phyloP scores from a whole-genome alignment of 2,329 filamentous ascomycete species.

The Anisogramma anomala region DNA sequence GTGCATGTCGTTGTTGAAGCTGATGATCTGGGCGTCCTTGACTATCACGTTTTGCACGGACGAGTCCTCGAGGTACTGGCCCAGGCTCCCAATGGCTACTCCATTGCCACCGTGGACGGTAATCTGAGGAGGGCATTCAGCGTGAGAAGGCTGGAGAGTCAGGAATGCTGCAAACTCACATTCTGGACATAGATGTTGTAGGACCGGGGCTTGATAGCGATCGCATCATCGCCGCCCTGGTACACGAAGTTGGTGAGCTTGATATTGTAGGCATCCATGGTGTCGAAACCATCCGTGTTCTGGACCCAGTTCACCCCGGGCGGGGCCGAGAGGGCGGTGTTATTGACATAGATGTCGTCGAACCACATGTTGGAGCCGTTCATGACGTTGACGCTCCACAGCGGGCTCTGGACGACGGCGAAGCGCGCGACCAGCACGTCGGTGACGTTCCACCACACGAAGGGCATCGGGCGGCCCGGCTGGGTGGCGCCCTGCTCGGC shows the following conservation, averaged over 20 bases:
- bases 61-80: constrained; percentile 43
- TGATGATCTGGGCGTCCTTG: constrained; percentile 33
- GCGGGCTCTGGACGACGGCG: constrained; percentile 36
- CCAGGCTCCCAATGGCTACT: constrained; percentile 42
- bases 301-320: constrained; percentile 44
- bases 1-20: constrained; percentile 35
- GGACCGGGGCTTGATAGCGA: constrained; percentile 44
- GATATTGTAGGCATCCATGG: constrained; percentile 42
- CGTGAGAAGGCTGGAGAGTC: not conserved
- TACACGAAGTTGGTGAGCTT: constrained; percentile 38
- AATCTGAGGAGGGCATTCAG: constrained; percentile 11
- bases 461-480: constrained; percentile 43
- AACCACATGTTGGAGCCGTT: constrained; percentile 42
- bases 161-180: constrained; percentile 17
- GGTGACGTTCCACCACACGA: constrained; percentile 47
- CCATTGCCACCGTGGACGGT: constrained; percentile 43
- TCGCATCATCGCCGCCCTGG: constrained; percentile 45
- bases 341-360: constrained; percentile 38
- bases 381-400: constrained; percentile 47
- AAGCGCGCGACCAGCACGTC: constrained; percentile 43
- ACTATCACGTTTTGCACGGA: constrained; percentile 38
- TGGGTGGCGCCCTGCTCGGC: constrained; percentile 34
- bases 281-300: constrained; percentile 47
- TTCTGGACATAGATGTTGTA: constrained; percentile 39
- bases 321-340: constrained; percentile 37